Evolutionary conservation across 176 grass and related monocot species (phyloP), one percentile per base, ranked within the genome.

Genomic region (Oryza coarctata): DNA sequence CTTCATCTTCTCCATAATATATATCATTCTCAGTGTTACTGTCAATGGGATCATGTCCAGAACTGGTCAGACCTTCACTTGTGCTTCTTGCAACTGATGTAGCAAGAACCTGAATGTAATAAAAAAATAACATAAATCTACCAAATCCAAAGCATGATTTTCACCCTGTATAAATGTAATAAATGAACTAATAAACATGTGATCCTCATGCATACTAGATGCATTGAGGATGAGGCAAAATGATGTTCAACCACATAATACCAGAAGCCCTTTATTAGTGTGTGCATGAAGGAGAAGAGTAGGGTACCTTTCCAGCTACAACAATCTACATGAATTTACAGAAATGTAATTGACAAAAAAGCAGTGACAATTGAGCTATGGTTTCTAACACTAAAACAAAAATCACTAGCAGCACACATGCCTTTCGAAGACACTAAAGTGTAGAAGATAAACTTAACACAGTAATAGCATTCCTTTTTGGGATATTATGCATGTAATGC

Each of bases 1-100:
- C 89, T 65, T 98, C 95, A 86, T 98, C 95, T 86, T 93, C 95
- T 84, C 90, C 90, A 78, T 89, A 87, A 55, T 90, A 75, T 66
- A 72, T 28, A 77, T 91, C 90, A 88, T 71, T 84, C 78, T 98
- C 92, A 73, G 76, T 73, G 34, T 71, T 75, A 82, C 76, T 82
- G 72, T 91, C 81, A 78, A 73, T 6, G 41, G 84, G 64, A 81
- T 87, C 85, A 79, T 86, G 86, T 30, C 84, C 84, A 72, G 92
- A 92, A 85, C 77, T 69, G 34, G 83, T 78, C 34, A 87, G 65
- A 63, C 83, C 68, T 75, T 91, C 86, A 74, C 50, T 38, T 60
- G 71, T 49, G 63, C 75, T 90, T 85, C 94, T 93, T 83, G 83
- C 47, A 36, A 86, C 67, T 89, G 92, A 95, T 64, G 92, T 93